Conservation (phyloP, 306 rosid genomes). For the peach (Prunus persica) region Prunus_persica_NCBIv2 NC_034015.1:16225501-16226000, state of each 20-base stretch:
- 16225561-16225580: conserved; percentile 65
- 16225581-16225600: conserved; percentile 60
- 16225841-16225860: background rate
- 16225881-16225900: background rate
- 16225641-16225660: conserved; percentile 98
- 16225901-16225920: background rate
- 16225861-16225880: background rate
- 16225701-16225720: conserved; percentile 90
- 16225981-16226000: background rate
- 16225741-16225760: conserved; percentile 79
- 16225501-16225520: conserved; percentile 60
- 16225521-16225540: conserved; percentile 88
- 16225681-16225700: conserved; percentile 77
- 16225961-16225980: conserved; percentile 1
- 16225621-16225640: conserved; percentile 83
- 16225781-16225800: conserved; percentile 39
- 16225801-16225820: conserved; percentile 13
- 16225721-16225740: conserved; percentile 92
- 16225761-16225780: conserved; percentile 52
- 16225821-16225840: background rate
- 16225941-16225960: background rate
- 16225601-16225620: conserved; percentile 79
- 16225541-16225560: conserved; percentile 59
- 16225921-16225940: background rate
- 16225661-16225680: conserved; percentile 85